Evolutionary conservation across 2,329 filamentous ascomycete genomes (phyloP).

Genomic region (Venturia oleaginea): DNA sequence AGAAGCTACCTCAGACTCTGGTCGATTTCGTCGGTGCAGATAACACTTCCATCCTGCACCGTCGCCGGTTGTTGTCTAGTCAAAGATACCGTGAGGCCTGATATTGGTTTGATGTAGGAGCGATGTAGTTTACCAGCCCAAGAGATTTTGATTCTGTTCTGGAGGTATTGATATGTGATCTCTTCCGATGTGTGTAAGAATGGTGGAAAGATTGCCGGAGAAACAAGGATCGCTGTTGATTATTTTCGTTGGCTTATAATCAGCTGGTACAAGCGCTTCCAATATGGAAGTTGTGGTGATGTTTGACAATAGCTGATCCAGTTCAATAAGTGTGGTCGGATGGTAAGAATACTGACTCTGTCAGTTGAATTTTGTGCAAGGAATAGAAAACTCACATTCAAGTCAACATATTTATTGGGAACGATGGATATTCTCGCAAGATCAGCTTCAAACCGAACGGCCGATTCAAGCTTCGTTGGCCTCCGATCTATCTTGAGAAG

Average conservation of each 20-base stretch:
- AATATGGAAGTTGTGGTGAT: conserved; percentile 47
- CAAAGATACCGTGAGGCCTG: not conserved
- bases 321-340: conserved; percentile 37
- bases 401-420: not conserved
- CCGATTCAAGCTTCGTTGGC: not conserved
- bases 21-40: conserved; percentile 51
- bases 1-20: conserved; percentile 55
- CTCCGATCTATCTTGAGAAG: not conserved
- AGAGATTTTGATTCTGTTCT: not conserved
- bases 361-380: not conserved
- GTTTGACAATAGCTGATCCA: conserved; percentile 46
- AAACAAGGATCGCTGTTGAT: conserved; percentile 55
- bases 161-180: not conserved
- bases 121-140: conserved; percentile 33
- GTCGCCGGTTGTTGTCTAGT: not conserved
- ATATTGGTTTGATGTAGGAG: conserved; percentile 26
- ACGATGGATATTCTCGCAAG: not conserved
- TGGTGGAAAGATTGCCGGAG: conserved; percentile 46
- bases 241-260: conserved; percentile 37
- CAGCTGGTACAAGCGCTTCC: conserved; percentile 28
- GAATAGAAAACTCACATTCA: not conserved
- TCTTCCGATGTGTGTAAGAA: conserved; percentile 30
- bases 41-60: not conserved
- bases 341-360: not conserved
- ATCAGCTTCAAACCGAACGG: not conserved